Evolutionary conservation across 768 basidiomycete genomes (phyloP).

Genomic region (Hirschioporus abietinus): DNA sequence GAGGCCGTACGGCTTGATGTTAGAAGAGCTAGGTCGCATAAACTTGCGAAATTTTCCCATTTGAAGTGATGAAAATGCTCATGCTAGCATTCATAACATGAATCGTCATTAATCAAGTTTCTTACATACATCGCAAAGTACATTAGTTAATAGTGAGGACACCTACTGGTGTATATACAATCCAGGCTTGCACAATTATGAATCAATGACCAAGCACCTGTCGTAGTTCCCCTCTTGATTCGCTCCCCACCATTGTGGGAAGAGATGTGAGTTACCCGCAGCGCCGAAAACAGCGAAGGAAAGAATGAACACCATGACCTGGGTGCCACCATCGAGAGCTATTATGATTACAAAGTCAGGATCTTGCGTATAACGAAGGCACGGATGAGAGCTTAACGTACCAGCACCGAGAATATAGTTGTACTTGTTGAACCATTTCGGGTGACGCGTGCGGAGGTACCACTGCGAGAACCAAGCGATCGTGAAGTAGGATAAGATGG

Average conservation of each 20-base stretch:
- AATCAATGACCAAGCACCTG: slow-evolving; percentile 8
- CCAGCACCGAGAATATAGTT: slow-evolving; percentile 33
- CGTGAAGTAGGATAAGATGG: slow-evolving; percentile 34
- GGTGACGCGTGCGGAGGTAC: slow-evolving; percentile 39
- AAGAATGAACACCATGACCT: slow-evolving; percentile 52
- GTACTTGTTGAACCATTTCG: slow-evolving; percentile 39
- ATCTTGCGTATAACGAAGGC: neutral
- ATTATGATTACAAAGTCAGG: slow-evolving; percentile 8
- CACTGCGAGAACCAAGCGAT: slow-evolving; percentile 43
- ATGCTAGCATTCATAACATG: too few relatives aligned
- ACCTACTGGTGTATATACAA: neutral
- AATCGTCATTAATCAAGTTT: too few relatives aligned
- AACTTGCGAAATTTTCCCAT: too few relatives aligned
- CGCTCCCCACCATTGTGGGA: slow-evolving; percentile 56
- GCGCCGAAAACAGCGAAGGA: slow-evolving; percentile 50
- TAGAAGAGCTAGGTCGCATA: too few relatives aligned
- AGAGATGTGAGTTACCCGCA: slow-evolving; percentile 40
- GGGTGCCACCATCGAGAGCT: slow-evolving; percentile 33
- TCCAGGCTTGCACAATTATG: neutral
- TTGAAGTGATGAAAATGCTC: too few relatives aligned
- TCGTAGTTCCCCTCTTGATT: slow-evolving; percentile 43
- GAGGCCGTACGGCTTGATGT: too few relatives aligned
- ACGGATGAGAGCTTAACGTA: slow-evolving; percentile 11
- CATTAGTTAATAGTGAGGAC: too few relatives aligned
- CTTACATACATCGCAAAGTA: too few relatives aligned